Conservation (phyloP, 23 red algal species). For the Cyanidioschyzon merolae region DNA sequence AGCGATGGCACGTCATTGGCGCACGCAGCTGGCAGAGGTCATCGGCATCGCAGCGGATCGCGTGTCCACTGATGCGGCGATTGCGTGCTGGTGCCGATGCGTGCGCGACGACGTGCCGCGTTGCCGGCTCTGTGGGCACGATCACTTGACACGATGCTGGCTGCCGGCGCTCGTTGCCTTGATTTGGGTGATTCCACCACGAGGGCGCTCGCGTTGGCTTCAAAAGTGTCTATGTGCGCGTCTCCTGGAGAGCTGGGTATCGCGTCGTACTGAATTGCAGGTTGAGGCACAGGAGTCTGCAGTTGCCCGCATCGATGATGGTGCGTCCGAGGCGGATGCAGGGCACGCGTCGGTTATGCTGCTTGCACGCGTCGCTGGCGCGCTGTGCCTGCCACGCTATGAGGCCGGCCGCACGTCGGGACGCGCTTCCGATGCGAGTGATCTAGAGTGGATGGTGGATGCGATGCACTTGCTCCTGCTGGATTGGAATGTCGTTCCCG, state of each 20-base stretch:
- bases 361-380: not conserved
- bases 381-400: no score
- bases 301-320: not conserved
- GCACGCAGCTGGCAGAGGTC: not conserved
- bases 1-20: not conserved
- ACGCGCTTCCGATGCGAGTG: not conserved
- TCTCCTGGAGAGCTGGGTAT: not conserved
- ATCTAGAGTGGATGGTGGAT: not conserved
- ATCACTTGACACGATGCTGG: not conserved
- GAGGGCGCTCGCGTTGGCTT: not conserved
- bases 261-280: not conserved
- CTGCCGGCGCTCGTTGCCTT: not conserved
- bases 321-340: not conserved
- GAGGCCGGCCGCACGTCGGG: not conserved
- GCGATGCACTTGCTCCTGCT: not conserved
- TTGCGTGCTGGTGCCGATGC: not conserved
- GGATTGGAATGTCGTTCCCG: not conserved
- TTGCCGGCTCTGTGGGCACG: not conserved
- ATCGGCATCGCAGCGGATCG: not conserved
- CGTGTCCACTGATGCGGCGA: not conserved
- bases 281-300: not conserved
- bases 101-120: not conserved
- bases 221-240: not conserved
- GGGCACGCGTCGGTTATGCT: not conserved
- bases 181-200: not conserved